Evolutionary conservation across 2,329 filamentous ascomycete genomes (phyloP).

Genomic region (Incumbomyces lentus): DNA sequence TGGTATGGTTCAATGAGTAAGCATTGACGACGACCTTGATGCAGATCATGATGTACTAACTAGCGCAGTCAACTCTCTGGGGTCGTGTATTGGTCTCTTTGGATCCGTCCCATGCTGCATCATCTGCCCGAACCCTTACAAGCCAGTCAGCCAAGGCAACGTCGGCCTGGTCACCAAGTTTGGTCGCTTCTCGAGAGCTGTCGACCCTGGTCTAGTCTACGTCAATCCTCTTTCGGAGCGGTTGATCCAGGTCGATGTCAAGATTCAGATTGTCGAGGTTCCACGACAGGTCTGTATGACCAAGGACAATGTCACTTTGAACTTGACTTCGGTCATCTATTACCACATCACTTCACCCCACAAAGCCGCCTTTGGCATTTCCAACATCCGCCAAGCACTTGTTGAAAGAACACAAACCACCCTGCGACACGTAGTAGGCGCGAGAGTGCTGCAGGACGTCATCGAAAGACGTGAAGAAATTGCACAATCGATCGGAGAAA

Average conservation of each 20-base stretch:
- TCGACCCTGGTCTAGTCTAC: slow-evolving; percentile 93
- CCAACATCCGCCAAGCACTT: slow-evolving; percentile 89
- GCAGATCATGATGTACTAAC: slow-evolving; percentile 5
- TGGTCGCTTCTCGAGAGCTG: slow-evolving; percentile 82
- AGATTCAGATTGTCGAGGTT: slow-evolving; percentile 96
- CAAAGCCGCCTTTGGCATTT: slow-evolving; percentile 93
- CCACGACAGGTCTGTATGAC: slow-evolving; percentile 98
- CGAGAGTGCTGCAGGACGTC: slow-evolving; percentile 90
- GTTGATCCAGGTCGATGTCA: slow-evolving; percentile 89
- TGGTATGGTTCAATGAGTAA: slow-evolving; percentile 85
- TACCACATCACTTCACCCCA: slow-evolving; percentile 94
- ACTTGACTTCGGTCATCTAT: slow-evolving; percentile 95
- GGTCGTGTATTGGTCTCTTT: slow-evolving; percentile 61
- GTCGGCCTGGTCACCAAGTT: slow-evolving; percentile 95
- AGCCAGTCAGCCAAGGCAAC: slow-evolving; percentile 81
- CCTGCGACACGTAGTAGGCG: slow-evolving; percentile 89
- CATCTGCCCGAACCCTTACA: slow-evolving; percentile 90
- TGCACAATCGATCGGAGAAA: slow-evolving; percentile 86
- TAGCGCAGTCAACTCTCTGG: slow-evolving; percentile 57
- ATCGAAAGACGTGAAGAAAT: slow-evolving; percentile 98
- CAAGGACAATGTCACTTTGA: slow-evolving; percentile 94
- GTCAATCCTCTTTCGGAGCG: slow-evolving; percentile 91
- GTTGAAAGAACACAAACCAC: slow-evolving; percentile 97
- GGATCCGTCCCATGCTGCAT: slow-evolving; percentile 89
- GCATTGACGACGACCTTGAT: slow-evolving; percentile 26